Base-by-base conservation (phyloP, 2,329 filamentous ascomycete genomes). In the Neodidymelliopsis sp. region DNA sequence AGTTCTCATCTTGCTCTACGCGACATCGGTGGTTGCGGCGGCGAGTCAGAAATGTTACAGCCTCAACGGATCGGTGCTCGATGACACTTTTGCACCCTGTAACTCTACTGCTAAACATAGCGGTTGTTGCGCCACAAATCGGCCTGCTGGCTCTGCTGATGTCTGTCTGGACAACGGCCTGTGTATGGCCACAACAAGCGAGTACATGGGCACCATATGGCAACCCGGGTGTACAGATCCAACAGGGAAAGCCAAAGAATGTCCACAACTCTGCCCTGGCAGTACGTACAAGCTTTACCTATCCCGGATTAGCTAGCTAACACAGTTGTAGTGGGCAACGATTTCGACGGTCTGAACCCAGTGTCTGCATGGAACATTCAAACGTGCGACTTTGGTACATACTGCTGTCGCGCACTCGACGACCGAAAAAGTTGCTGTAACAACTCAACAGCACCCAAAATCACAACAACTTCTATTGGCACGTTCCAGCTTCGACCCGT, bases 141-240 rank as follows among this genome's bases (percentile, higher is more conserved):
- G 53, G 13, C 28, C 60, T 6, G 25, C 53, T n/a, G 60, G 62
- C 19, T 48, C 57, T 27, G 44, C 47, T 23, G 69, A 72, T 31
- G 51, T 72, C 9, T 71, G 69, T 29, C 50, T 72, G 27, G 62
- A 64, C 36, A 72, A 58, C 30, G 69, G 68, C 9, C 38, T 71
- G 15, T 72, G 69, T 40, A 67, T 71, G 68, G 63, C 63, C 15
- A 70, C 69, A 7, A 56, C 44, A 20, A 52, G 53, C 12, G 50
- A 59, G 37, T 63, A 53, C 20, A 57, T 70, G 44, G 69, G 69
- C 12, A 66, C 60, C 25, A 66, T 72, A 42, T 70, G 65, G 60
- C 65, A 70, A 29, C 50, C 43, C 46, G 69, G 66, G n/a, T 72
- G 69, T 60, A 72, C 69, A 25, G 69, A 72, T 54, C 40, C 63